A percentile compares a stretch with the other conserved stretches of the same genome.
Conservation (phyloP, 495 filamentous ascomycete species). For the Clavariopsis aquatica region DNA sequence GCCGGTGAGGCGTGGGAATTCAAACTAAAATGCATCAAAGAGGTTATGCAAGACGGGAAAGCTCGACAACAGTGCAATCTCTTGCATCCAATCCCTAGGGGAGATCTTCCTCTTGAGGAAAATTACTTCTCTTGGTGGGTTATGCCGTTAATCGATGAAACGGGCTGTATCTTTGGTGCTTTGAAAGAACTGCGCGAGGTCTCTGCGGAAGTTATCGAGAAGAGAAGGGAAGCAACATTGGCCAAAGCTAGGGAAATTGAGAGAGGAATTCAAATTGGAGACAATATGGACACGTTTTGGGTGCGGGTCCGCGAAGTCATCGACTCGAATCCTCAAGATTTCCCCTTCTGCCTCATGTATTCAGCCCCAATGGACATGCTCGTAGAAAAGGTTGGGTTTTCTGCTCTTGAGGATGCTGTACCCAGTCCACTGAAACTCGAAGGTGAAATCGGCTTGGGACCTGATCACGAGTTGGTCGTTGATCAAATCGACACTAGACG, state of each 20-base stretch:
- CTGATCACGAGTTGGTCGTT: neutral
- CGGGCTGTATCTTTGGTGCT: conserved; percentile 10
- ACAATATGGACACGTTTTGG: conserved; percentile 23
- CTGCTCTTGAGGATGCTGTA: conserved; percentile 1
- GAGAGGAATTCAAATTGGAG: neutral
- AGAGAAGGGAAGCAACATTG: conserved; percentile 17
- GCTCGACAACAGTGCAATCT: neutral
- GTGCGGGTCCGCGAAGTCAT: conserved; percentile 10
- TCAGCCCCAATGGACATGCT: conserved; percentile 4
- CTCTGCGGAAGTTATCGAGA: conserved; percentile 1
- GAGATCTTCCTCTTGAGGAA: conserved; percentile 20
- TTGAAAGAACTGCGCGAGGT: conserved; percentile 16
- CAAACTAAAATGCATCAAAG: conserved; percentile 1
- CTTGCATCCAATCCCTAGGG: conserved; percentile 14
- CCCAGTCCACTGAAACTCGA: conserved; percentile 10
- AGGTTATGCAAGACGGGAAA: conserved; percentile 4
- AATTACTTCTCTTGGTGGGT: conserved; percentile 22
- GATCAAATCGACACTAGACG: conserved; percentile 4
- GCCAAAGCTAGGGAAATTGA: conserved; percentile 7
- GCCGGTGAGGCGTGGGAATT: conserved; percentile 9
- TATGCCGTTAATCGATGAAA: conserved; percentile 12
- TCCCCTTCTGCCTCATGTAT: conserved; percentile 27
- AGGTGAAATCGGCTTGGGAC: conserved; percentile 17
- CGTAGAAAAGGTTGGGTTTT: neutral
- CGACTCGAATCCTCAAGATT: conserved; percentile 18